Evolutionary conservation across 2,329 filamentous ascomycete genomes (phyloP).

Genomic region (Madurella mycetomatis): DNA sequence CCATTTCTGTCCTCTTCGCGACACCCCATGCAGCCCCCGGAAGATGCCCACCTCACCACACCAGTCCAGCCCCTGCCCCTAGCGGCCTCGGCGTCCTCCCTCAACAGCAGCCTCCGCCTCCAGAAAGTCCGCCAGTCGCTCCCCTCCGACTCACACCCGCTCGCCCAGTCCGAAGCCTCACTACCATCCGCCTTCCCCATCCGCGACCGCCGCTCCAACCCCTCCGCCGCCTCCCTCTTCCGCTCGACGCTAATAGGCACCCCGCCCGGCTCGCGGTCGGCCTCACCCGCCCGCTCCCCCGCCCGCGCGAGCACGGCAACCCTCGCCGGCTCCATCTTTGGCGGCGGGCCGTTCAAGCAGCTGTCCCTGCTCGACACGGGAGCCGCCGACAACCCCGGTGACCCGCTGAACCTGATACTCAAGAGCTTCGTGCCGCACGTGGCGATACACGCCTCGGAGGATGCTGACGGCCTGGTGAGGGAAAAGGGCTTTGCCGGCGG

Average conservation of each 20-base stretch:
- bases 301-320: conserved; percentile 41
- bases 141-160: conserved; percentile 34
- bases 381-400: conserved; percentile 43
- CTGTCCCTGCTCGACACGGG: conserved; percentile 40
- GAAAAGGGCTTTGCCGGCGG: conserved; percentile 83
- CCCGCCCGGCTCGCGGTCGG: conserved; percentile 63
- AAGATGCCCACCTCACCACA: conserved; percentile 60
- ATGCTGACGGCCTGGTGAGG: conserved; percentile 73
- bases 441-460: conserved; percentile 77
- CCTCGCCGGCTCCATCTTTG: conserved; percentile 56
- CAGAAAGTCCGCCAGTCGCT: conserved; percentile 56
- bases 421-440: conserved; percentile 86
- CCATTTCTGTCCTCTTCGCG: background rate
- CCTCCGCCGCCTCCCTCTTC: conserved; percentile 59
- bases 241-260: conserved; percentile 55
- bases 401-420: conserved; percentile 64
- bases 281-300: conserved; percentile 56
- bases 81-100: conserved; percentile 48
- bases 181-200: conserved; percentile 40
- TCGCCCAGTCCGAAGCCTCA: conserved; percentile 49
- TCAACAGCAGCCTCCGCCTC: conserved; percentile 44
- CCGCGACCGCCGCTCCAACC: conserved; percentile 51
- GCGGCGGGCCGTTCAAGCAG: conserved; percentile 35
- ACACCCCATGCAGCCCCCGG: conserved; percentile 59
- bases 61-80: conserved; percentile 66